A percentile compares a stretch with the other conserved stretches of the same genome.
Evolutionary conservation across 495 filamentous ascomycete species (phyloP).

Genomic region (Aspergillus affinis): DNA sequence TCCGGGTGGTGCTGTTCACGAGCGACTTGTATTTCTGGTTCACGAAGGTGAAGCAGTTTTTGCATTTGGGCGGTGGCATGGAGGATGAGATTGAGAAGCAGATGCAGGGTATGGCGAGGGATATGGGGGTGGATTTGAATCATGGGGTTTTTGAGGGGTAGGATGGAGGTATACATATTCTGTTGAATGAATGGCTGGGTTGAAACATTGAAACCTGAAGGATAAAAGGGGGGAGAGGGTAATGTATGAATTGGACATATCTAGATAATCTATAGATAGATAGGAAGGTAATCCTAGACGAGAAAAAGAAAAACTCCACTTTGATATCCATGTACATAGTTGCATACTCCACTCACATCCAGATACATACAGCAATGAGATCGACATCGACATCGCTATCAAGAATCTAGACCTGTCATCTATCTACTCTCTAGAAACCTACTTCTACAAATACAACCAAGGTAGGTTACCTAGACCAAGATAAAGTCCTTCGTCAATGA

Average conservation of each 20-base stretch:
- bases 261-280: background rate
- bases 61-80: constrained; percentile 79
- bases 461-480: too few relatives aligned
- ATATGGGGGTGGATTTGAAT: constrained; percentile 87
- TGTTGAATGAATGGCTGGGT: too few relatives aligned
- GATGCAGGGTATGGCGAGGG: constrained; percentile 83
- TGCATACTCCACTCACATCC: too few relatives aligned
- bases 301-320: background rate
- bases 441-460: too few relatives aligned
- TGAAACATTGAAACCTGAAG: too few relatives aligned
- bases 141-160: constrained; percentile 86
- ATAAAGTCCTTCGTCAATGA: too few relatives aligned
- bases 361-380: too few relatives aligned
- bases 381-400: too few relatives aligned
- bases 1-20: constrained; percentile 71
- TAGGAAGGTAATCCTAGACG: background rate
- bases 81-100: constrained; percentile 88
- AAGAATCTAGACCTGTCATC: too few relatives aligned
- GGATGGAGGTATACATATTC: too few relatives aligned
- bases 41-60: constrained; percentile 68
- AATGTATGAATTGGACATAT: background rate
- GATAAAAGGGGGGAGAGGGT: too few relatives aligned
- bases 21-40: constrained; percentile 85
- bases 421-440: too few relatives aligned
- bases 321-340: background rate